Conservation (phyloP, 2,329 filamentous ascomycete genomes). For the Emmonsia crescens region DNA sequence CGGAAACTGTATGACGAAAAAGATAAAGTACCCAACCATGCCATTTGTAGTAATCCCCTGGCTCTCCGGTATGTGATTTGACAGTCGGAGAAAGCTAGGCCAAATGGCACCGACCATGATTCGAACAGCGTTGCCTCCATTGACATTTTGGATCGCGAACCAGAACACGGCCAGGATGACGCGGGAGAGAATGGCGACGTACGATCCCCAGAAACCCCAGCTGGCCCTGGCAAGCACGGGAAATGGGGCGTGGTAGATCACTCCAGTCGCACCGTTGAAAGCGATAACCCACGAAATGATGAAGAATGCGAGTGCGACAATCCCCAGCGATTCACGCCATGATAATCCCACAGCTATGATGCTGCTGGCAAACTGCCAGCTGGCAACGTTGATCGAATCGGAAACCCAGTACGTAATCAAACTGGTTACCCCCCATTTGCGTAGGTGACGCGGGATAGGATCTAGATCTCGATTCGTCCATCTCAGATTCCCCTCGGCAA, state of each 20-base stretch:
- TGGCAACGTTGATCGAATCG: conserved; percentile 72
- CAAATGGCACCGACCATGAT: conserved; percentile 84
- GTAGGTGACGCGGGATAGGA: conserved; percentile 44
- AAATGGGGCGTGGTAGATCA: conserved; percentile 80
- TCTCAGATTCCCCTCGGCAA: conserved; percentile 34
- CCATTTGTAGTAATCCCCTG: conserved; percentile 64
- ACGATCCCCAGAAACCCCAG: conserved; percentile 76
- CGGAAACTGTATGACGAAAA: conserved; percentile 42
- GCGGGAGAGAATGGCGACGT: conserved; percentile 44
- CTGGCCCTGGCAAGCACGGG: conserved; percentile 67
- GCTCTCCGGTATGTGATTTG: conserved; percentile 52
- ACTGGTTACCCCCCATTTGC: conserved; percentile 83
- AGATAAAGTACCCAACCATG: conserved; percentile 75
- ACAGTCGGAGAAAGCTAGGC: conserved; percentile 49
- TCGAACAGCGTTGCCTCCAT: conserved; percentile 45
- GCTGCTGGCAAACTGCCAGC: conserved; percentile 84
- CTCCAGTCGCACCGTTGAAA: conserved; percentile 70
- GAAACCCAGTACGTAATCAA: conserved; percentile 83
- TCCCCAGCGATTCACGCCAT: conserved; percentile 86
- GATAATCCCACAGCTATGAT: conserved; percentile 69
- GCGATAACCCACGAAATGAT: conserved; percentile 67
- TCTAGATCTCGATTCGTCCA: conserved; percentile 42
- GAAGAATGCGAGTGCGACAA: conserved; percentile 75
- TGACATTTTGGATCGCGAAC: conserved; percentile 57
- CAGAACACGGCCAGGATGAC: conserved; percentile 48